phyloP scores from a whole-genome alignment of 352 stramenopile genomes.

The Phytophthora sp. region DNA sequence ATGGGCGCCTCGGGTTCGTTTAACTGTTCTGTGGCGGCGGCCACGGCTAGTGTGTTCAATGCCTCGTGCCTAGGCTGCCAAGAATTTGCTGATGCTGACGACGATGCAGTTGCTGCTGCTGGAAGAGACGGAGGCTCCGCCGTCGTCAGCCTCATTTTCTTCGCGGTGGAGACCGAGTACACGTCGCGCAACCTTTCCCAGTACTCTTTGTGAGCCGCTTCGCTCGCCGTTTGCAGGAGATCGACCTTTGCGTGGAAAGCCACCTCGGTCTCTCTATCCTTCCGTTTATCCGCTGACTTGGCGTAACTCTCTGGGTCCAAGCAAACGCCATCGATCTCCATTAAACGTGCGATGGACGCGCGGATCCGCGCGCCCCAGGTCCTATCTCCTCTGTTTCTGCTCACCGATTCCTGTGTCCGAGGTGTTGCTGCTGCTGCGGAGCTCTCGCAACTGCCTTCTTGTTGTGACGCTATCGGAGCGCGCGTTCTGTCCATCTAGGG shows the following conservation, averaged over 20 bases:
- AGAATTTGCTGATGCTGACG: neutral
- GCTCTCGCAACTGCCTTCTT: neutral
- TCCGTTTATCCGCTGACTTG: conserved; percentile 36
- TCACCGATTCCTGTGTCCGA: neutral
- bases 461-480: neutral
- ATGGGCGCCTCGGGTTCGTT: neutral
- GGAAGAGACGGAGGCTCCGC: neutral
- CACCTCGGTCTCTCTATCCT: conserved; percentile 38
- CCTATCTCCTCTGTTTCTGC: neutral
- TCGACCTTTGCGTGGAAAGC: conserved; percentile 38
- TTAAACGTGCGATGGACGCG: conserved; percentile 36
- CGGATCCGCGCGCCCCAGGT: conserved; percentile 34
- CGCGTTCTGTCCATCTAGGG: neutral
- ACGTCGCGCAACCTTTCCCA: conserved; percentile 61
- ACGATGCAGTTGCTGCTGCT: neutral
- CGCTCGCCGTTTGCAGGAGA: conserved; percentile 21
- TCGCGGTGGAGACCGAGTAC: conserved; percentile 46
- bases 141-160: conserved; percentile 43
- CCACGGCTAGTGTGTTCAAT: conserved; percentile 30
- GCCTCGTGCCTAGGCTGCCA: conserved; percentile 23
- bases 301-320: conserved; percentile 26
- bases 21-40: conserved; percentile 19
- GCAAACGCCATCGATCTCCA: conserved; percentile 38
- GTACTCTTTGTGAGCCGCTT: conserved; percentile 56
- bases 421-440: neutral